These are phyloP conservation scores for Melanogaster broomeanus DNA, from an alignment of 768 basidiomycete genomes.

Conservation along the genomic window DNA sequence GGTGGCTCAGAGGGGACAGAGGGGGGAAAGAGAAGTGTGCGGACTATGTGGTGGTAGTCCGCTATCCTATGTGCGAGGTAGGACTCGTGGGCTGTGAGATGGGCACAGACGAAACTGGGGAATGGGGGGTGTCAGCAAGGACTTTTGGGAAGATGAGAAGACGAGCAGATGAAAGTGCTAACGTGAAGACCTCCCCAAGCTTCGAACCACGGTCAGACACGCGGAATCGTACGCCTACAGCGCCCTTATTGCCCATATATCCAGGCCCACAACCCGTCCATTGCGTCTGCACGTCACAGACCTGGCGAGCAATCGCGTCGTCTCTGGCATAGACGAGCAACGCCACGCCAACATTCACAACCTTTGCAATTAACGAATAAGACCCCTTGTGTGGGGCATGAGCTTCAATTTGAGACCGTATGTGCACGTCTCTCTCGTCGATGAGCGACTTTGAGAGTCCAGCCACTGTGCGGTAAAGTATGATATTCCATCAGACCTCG, in stretches of 20 bases:
- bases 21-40: constrained; percentile 72
- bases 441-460: constrained; percentile 75
- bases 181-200: constrained; percentile 84
- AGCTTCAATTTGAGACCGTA: constrained; percentile 70
- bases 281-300: constrained; percentile 67
- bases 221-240: constrained; percentile 84
- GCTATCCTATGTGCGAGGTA: constrained; percentile 65
- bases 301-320: constrained; percentile 56
- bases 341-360: constrained; percentile 86
- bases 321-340: constrained; percentile 86
- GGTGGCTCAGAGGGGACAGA: constrained; percentile 37
- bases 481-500: not conserved
- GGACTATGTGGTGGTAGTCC: constrained; percentile 82
- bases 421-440: constrained; percentile 66
- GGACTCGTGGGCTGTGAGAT: constrained; percentile 81
- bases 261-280: constrained; percentile 75
- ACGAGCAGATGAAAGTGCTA: constrained; percentile 33
- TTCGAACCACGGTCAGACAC: constrained; percentile 55
- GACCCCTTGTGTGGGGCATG: constrained; percentile 71
- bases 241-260: constrained; percentile 95
- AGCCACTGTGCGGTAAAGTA: constrained; percentile 52
- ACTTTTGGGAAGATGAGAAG: not conserved
- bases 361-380: constrained; percentile 77
- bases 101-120: constrained; percentile 85
- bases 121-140: constrained; percentile 7